A percentile compares a stretch with the other conserved stretches of the same genome.
phyloP scores from a whole-genome alignment of 1,139 yeast species.

The Candida sp. region DNA sequence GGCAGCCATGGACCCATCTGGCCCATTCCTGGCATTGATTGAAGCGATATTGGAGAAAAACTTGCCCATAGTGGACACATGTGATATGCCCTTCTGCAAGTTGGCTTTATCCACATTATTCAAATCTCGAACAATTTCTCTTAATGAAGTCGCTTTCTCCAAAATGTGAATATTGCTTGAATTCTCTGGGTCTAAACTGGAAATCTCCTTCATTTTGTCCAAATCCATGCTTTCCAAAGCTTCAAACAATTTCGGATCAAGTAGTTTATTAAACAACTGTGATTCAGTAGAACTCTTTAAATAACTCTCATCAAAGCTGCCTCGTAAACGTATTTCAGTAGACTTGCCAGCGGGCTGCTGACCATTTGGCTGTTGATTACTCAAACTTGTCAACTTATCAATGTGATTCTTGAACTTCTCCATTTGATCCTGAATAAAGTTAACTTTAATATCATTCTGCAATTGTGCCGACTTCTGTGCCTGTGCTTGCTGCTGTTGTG shows the following conservation, averaged over 20 bases:
- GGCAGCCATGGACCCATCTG: slow-evolving; percentile 9
- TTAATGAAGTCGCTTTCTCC: slow-evolving; percentile 32
- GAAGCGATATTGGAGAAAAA: slow-evolving; percentile 19
- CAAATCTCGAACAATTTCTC: slow-evolving; percentile 32
- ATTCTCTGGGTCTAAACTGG: slow-evolving; percentile 18
- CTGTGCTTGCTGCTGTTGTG: not conserved
- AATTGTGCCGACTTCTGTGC: not conserved
- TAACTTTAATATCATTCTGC: slow-evolving; percentile 1
- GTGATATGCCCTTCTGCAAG: slow-evolving; percentile 31
- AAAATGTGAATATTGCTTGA: slow-evolving; percentile 23
- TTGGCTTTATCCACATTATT: slow-evolving; percentile 32
- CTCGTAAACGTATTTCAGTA: slow-evolving; percentile 6
- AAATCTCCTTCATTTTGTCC: slow-evolving; percentile 28
- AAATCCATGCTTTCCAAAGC: slow-evolving; percentile 32
- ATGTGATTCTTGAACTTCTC: slow-evolving; percentile 10
- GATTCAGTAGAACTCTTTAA: slow-evolving; percentile 11
- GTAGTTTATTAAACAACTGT: slow-evolving; percentile 25
- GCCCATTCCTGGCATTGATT: slow-evolving; percentile 11
- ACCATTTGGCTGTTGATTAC: not conserved
- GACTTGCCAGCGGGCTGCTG: not conserved
- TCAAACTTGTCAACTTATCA: slow-evolving; percentile 7
- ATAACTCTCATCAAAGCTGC: not conserved
- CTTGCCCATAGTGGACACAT: slow-evolving; percentile 32
- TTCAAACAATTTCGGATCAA: slow-evolving; percentile 35
- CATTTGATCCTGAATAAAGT: slow-evolving; percentile 11